These are phyloP conservation scores for Microcos paniculata DNA, from an alignment of 345 rosid species.

Conservation along the genomic window DNA sequence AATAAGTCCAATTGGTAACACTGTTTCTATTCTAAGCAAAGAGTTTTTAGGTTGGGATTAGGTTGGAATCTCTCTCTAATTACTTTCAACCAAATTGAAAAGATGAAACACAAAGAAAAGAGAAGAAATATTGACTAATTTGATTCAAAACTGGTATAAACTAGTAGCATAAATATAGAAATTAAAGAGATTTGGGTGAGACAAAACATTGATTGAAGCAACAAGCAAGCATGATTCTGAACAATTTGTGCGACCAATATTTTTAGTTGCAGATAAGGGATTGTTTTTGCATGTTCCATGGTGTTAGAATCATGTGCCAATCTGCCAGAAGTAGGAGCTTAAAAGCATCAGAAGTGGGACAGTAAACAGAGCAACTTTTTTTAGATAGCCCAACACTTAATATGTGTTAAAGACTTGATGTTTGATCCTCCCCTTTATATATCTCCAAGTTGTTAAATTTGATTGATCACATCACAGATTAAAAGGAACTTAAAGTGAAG, in stretches of 20 bases:
- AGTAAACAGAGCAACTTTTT: background rate
- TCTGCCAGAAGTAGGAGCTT: constrained; percentile 12
- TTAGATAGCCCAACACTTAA: background rate
- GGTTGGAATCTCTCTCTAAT: background rate
- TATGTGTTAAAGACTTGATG: background rate
- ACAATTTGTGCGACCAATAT: background rate
- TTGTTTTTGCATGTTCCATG: constrained; percentile 13
- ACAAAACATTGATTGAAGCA: background rate
- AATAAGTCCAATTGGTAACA: background rate
- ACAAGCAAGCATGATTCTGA: background rate
- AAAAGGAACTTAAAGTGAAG: background rate
- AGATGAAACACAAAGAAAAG: too few species aligned
- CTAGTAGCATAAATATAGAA: background rate
- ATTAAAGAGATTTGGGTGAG: background rate
- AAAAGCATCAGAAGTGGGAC: constrained; percentile 15
- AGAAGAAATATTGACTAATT: too few species aligned
- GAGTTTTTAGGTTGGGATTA: background rate
- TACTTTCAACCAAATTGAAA: too few species aligned
- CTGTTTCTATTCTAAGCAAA: background rate
- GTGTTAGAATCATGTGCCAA: constrained; percentile 15
- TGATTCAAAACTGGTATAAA: too few species aligned
- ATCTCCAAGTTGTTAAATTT: background rate
- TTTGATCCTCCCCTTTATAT: background rate
- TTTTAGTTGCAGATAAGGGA: background rate
- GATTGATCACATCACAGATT: too few species aligned